These are phyloP conservation scores for Kodamaea sp. DNA, from an alignment of 1,139 yeast species.

Conservation along the genomic window DNA sequence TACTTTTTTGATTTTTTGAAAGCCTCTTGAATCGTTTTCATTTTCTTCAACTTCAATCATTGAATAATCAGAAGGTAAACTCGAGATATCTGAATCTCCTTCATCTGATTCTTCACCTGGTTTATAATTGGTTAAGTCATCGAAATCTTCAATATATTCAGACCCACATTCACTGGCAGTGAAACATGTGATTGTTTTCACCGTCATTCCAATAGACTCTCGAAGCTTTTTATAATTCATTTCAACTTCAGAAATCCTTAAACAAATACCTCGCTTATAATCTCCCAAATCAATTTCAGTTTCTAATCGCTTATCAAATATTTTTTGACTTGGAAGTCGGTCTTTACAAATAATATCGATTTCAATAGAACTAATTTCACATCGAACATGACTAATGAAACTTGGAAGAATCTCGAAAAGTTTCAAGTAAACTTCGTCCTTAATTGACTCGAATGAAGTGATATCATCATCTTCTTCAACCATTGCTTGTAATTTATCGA, in stretches of 20 bases:
- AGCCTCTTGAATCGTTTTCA: constrained; percentile 15
- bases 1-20: constrained; percentile 34
- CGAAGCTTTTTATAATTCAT: constrained; percentile 22
- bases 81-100: constrained; percentile 35
- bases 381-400: constrained; percentile 24
- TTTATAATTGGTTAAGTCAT: constrained; percentile 20
- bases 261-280: constrained; percentile 39
- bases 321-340: constrained; percentile 34
- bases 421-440: background rate
- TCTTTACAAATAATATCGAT: constrained; percentile 43
- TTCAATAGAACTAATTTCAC: constrained; percentile 26
- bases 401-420: constrained; percentile 31
- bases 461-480: background rate
- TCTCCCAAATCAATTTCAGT: constrained; percentile 35
- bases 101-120: constrained; percentile 17
- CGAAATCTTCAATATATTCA: constrained; percentile 38
- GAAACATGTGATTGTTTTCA: constrained; percentile 28
- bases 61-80: constrained; percentile 22
- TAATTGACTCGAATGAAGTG: background rate
- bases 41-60: constrained; percentile 12
- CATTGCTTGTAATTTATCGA: constrained; percentile 5
- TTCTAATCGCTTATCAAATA: constrained; percentile 22
- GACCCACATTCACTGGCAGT: constrained; percentile 39
- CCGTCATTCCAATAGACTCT: constrained; percentile 18
- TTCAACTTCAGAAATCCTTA: constrained; percentile 22